A percentile compares a stretch with the other conserved stretches of the same genome.
phyloP scores from a whole-genome alignment of 345 rosid genomes.

The Excoecaria cochinchinensis region DNA sequence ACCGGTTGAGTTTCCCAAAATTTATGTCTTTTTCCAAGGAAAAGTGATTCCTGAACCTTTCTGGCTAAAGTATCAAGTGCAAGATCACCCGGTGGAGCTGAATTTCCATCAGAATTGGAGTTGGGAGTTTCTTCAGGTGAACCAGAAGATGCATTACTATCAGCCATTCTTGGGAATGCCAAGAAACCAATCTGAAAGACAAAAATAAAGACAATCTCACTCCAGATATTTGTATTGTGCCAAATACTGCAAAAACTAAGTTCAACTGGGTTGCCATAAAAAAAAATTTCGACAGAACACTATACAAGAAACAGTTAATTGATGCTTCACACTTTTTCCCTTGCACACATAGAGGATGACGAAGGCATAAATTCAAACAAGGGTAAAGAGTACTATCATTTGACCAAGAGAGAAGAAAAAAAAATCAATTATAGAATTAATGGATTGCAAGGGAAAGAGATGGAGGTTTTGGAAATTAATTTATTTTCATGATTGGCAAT shows the following conservation, averaged over 20 bases:
- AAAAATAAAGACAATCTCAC: not conserved
- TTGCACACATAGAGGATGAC: not conserved
- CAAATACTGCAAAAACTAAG: not conserved
- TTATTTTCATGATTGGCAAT: not conserved
- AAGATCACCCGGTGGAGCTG: slow-evolving; percentile 32
- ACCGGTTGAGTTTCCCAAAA: slow-evolving; percentile 98
- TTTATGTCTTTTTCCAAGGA: slow-evolving; percentile 54
- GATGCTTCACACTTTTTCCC: not conserved
- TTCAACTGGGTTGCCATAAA: not conserved
- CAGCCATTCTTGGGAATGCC: slow-evolving; percentile 41
- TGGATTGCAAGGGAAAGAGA: not conserved
- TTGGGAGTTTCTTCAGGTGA: slow-evolving; percentile 45
- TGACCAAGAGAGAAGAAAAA: not conserved
- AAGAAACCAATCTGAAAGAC: not conserved
- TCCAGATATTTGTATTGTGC: not conserved
- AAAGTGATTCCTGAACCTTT: slow-evolving; percentile 62
- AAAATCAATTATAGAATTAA: not conserved
- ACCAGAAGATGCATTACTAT: slow-evolving; percentile 44
- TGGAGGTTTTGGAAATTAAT: not conserved
- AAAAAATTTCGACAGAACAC: not conserved
- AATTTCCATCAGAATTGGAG: slow-evolving; percentile 39
- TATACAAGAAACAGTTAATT: not conserved
- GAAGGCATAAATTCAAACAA: not conserved
- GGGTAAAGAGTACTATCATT: not conserved
- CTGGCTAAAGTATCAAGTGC: slow-evolving; percentile 61